These are phyloP conservation scores for Colletotrichum kahawae DNA, from an alignment of 2,329 filamentous ascomycete genomes.

Conservation along the genomic window DNA sequence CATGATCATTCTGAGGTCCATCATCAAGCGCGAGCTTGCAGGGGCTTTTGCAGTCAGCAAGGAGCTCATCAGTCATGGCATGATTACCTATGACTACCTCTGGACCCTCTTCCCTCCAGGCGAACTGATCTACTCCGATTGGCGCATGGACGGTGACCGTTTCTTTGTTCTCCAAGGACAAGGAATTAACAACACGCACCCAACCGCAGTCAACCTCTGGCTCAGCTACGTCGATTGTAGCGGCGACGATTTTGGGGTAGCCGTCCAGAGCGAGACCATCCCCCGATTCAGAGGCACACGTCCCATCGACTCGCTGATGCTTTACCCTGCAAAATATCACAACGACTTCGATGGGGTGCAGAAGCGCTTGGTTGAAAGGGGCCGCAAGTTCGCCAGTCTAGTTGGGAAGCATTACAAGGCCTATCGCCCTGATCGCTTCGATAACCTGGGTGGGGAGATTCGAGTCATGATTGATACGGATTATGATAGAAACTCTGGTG, in stretches of 20 bases:
- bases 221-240: conserved; percentile 51
- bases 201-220: conserved; percentile 39
- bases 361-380: conserved; percentile 40
- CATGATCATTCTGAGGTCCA: conserved; percentile 24
- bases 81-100: conserved; percentile 56
- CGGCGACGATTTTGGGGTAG: conserved; percentile 49
- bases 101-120: conserved; percentile 59
- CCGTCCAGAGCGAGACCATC: conserved; percentile 37
- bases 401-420: conserved; percentile 52
- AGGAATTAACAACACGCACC: conserved; percentile 32
- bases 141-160: conserved; percentile 41
- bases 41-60: conserved; percentile 54
- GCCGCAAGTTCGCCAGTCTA: conserved; percentile 47
- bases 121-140: conserved; percentile 39
- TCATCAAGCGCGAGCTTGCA: conserved; percentile 56
- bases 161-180: conserved; percentile 35
- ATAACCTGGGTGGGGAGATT: background rate
- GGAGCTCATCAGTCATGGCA: conserved; percentile 56
- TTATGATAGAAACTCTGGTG: background rate
- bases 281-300: conserved; percentile 45
- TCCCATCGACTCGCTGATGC: conserved; percentile 44
- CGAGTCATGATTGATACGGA: background rate
- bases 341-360: conserved; percentile 38
- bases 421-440: conserved; percentile 34
- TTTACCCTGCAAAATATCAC: conserved; percentile 50